Conservation (phyloP, 371 early-diverging fungal genomes). For the Apophysomyces trapeziformis region DNA sequence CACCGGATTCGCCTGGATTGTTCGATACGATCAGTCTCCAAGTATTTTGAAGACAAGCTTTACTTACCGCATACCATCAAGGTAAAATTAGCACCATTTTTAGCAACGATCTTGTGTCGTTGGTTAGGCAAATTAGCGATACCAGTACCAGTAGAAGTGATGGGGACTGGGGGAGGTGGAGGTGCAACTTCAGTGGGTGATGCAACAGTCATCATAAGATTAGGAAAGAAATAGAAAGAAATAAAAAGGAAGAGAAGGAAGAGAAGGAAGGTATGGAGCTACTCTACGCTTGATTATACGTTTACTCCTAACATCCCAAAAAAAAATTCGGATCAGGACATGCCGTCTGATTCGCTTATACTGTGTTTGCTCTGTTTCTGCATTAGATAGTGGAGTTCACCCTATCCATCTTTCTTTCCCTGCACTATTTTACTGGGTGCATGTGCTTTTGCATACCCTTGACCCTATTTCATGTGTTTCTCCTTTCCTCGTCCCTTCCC, state of each 20-base stretch:
- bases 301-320: constrained; percentile 7
- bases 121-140: constrained; percentile 99
- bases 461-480: constrained; percentile 8
- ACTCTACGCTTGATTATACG: neutral
- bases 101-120: constrained; percentile 93
- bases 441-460: constrained; percentile 10
- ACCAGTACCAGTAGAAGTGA: constrained; percentile 81
- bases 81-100: constrained; percentile 94
- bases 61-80: constrained; percentile 95
- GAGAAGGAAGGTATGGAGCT: neutral
- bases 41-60: neutral
- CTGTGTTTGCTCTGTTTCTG: neutral
- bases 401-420: neutral
- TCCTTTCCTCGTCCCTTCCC: neutral
- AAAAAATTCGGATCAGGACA: constrained; percentile 5
- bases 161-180: constrained; percentile 50
- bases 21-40: neutral
- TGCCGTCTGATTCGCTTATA: neutral
- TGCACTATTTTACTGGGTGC: constrained; percentile 7
- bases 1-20: constrained; percentile 59
- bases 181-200: constrained; percentile 41
- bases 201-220: constrained; percentile 22
- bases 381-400: constrained; percentile 3
- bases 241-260: constrained; percentile 13
- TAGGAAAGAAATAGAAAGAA: constrained; percentile 5